Conservation (phyloP, 2,329 filamentous ascomycete genomes). For the Pyricularia sp. region DNA sequence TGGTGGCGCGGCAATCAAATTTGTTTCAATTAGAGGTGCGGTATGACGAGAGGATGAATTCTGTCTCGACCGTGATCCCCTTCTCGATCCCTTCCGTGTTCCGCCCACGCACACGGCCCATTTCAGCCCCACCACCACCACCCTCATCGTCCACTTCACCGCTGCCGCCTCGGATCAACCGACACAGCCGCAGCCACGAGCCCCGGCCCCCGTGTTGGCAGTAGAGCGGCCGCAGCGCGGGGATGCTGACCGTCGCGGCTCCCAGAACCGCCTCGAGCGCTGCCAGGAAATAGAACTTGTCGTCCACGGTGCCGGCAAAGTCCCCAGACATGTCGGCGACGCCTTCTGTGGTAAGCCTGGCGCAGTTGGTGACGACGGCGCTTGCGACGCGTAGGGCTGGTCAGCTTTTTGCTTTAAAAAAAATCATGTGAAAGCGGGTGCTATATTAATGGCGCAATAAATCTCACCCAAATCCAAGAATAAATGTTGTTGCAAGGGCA, state of each 20-base stretch:
- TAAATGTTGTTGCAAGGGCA: not conserved
- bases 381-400: not conserved
- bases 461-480: not conserved
- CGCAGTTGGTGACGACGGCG: not conserved
- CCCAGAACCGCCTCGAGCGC: not conserved
- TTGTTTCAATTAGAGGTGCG: not conserved
- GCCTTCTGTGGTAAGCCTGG: not conserved
- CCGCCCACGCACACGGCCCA: not conserved
- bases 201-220: not conserved
- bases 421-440: no score
- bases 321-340: not conserved
- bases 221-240: not conserved
- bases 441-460: not conserved
- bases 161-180: not conserved
- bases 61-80: not conserved
- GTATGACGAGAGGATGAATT: not conserved
- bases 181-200: not conserved
- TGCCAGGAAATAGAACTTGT: not conserved
- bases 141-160: not conserved
- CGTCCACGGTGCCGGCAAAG: not conserved
- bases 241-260: not conserved
- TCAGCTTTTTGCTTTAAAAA: not conserved
- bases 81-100: not conserved
- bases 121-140: not conserved
- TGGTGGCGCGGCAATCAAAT: not conserved